phyloP scores from a whole-genome alignment of 208 protist species.

The Leishmania lainsoni region DNA sequence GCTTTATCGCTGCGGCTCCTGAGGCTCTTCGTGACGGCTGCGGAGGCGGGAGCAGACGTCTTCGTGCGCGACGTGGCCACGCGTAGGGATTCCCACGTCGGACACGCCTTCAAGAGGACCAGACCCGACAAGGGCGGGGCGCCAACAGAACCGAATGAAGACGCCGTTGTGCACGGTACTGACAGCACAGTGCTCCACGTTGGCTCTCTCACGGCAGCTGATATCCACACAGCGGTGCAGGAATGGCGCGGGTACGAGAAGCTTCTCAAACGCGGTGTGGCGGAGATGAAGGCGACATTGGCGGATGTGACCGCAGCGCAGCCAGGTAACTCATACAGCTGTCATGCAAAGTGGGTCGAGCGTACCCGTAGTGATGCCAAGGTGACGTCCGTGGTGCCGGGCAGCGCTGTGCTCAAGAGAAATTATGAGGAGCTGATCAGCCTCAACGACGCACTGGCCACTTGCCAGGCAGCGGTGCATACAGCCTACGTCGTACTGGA shows the following conservation, averaged over 20 bases:
- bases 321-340: constrained; percentile 33
- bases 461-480: constrained; percentile 54
- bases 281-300: constrained; percentile 33
- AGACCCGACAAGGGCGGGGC: neutral
- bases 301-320: constrained; percentile 32
- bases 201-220: constrained; percentile 15
- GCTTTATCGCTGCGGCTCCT: constrained; percentile 20
- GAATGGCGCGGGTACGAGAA: constrained; percentile 33
- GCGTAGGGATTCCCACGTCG: constrained; percentile 5
- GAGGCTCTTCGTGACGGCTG: constrained; percentile 19
- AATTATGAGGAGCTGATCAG: constrained; percentile 53
- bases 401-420: constrained; percentile 24
- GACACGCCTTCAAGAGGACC: neutral
- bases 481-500: constrained; percentile 43
- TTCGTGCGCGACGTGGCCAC: constrained; percentile 9
- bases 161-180: neutral
- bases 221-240: constrained; percentile 12
- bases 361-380: constrained; percentile 19
- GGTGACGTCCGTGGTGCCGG: constrained; percentile 24
- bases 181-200: neutral
- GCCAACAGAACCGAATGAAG: neutral
- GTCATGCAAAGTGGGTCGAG: constrained; percentile 66
- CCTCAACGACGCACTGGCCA: constrained; percentile 70
- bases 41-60: constrained; percentile 6
- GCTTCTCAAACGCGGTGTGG: constrained; percentile 28